These are phyloP conservation scores for Zasmidium angulare DNA, from an alignment of 2,329 filamentous ascomycete genomes.

Conservation along the genomic window DNA sequence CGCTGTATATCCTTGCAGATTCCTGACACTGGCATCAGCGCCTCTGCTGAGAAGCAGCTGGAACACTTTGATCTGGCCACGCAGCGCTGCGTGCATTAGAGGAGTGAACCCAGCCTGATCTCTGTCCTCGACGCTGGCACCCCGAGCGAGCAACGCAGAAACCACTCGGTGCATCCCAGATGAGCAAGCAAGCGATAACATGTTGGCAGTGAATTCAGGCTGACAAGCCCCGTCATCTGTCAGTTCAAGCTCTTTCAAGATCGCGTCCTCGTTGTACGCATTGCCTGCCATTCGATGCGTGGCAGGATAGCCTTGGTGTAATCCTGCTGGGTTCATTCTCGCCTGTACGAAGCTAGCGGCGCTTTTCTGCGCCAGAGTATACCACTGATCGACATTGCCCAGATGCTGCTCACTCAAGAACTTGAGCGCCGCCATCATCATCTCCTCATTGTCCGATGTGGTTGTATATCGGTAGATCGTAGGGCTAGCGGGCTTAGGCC, in stretches of 20 bases:
- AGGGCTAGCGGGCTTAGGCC: conserved; percentile 33
- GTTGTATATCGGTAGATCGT: conserved; percentile 45
- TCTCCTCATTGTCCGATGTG: conserved; percentile 47
- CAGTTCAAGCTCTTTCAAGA: conserved; percentile 16
- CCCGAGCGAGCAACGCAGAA: conserved; percentile 71
- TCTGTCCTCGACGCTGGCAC: conserved; percentile 71
- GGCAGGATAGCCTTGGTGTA: conserved; percentile 13
- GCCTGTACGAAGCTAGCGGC: conserved; percentile 27
- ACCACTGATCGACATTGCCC: conserved; percentile 33
- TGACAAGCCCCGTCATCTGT: conserved; percentile 36
- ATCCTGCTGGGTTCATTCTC: conserved; percentile 22
- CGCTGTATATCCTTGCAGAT: conserved; percentile 67
- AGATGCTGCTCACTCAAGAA: conserved; percentile 37
- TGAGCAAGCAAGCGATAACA: conserved; percentile 77
- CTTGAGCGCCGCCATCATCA: conserved; percentile 58
- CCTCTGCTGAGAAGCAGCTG: conserved; percentile 71
- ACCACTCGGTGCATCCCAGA: conserved; percentile 74
- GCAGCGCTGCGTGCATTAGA: conserved; percentile 77
- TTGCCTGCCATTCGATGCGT: background rate
- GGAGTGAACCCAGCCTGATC: conserved; percentile 81
- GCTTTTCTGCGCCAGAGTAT: conserved; percentile 29
- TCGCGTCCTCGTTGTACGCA: conserved; percentile 48
- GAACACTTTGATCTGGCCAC: conserved; percentile 73
- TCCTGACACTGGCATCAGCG: conserved; percentile 69
- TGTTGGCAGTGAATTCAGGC: conserved; percentile 67